Evolutionary conservation across 140 eudicot species (phyloP), one percentile per base, ranked within the genome.

Genomic region (Flaveria floridana): DNA sequence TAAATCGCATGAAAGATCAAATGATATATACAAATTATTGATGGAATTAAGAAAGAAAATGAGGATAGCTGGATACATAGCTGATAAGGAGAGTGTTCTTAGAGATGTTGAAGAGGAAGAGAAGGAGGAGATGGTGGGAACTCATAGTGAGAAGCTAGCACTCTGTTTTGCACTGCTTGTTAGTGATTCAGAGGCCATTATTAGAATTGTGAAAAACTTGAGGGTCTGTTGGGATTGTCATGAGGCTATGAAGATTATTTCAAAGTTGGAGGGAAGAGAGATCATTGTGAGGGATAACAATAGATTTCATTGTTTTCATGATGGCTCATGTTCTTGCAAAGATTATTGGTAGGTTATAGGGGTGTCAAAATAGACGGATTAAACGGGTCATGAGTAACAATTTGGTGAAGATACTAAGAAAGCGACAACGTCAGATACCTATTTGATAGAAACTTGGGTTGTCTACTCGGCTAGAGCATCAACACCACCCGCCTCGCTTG

Each of bases 51-150:
- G 83, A 48, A 75, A 78, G 84, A 91, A 82, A 74, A 79, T 91
- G 97, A 83, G 46, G 86, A 34, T 6, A 68, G 75, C 65, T 48
- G 97, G 97, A 42, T 89, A 86, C n/a, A 26, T 67, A 34, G 87
- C 84, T 57, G 97, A 91, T 74, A 87, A 83, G 20, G 80, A 80
- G 77, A 81, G 86, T 82, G 97, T 76, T 23, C 67, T 91, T 77
- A 82, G 88, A 82, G 97, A 91, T 37, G 85, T 91, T n/a, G 97
- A 91, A 81, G 91, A 88, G 59, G 97, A 91, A 84, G 97, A 91
- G 62, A 88, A 88, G 78, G 96, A 91, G 71, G 97, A 91, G 77
- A 89, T 91, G 92, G 88, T 91, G 46, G 91, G 96, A 12, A 80
- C 82, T 34, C 97, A 91, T 72, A 89, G 97, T 56, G 96, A 91